Evolutionary conservation across 2,329 filamentous ascomycete genomes (phyloP), one percentile per base, ranked within the genome.

Genomic region (Neobulgaria alba): DNA sequence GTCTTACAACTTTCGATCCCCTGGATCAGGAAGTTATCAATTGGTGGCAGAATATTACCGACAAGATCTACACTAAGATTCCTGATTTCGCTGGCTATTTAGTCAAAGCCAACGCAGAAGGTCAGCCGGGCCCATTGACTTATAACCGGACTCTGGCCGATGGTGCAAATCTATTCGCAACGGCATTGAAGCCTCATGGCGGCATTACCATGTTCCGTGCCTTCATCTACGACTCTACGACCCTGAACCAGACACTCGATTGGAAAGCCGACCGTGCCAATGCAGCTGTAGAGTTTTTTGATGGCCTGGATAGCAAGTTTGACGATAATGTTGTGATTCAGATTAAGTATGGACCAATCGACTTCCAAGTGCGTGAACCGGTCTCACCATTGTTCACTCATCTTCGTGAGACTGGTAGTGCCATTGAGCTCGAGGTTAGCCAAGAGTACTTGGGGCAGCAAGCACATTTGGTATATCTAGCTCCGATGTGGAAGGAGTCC

Each of bases 391-490:
- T 86, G 1, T 83, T 85, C 47, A 69, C 69, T 1, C 62, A 70
- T 37, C 53, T 74, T 10, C 52, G 45, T 4, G 50, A 67, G 32
- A 73, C 70, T 0, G 57, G 55, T 16, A 57, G 61, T 9, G 75
- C 76, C 0, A 75, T 85, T 29, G 81, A 85, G 57, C 64, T 85
- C 2, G 70, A 84, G 54, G 68, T 85, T 14, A 69, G 72, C 0
- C 81, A 83, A 52, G 81, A 85, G 52, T 85, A 85, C 50, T 67
- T 85, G 0, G 81, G 81, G 0, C 80, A 85, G 55, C 79, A 85
- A 54, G 71, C 67, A 17, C 81, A 85, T 54, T 57, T 84, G 1
- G 77, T 84, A 0, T 85, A 85, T 51, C 62, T 83, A 1, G 67
- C 79, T 1, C 79, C 81, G 0, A 61, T 84, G 10, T 86, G 82